Evolutionary conservation across 495 filamentous ascomycete species (phyloP).

Genomic region (Tuber aestivum): DNA sequence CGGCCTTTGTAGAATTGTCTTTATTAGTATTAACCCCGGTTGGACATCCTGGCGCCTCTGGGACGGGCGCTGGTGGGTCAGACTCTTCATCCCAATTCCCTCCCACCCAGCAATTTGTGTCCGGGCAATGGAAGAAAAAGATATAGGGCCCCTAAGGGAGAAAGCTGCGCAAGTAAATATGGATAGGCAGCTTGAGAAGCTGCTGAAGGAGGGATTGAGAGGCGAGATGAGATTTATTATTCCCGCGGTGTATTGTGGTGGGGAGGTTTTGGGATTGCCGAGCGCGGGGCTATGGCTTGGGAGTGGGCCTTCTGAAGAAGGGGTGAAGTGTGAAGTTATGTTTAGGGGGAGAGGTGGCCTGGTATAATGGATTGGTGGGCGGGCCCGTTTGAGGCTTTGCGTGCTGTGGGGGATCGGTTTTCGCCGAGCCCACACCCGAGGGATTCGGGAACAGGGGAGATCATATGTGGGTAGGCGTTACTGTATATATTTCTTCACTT

Average conservation of each 20-base stretch:
- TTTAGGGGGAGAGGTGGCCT: slow-evolving; percentile 12
- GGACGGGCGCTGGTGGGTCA: slow-evolving; percentile 82
- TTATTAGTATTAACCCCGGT: background rate
- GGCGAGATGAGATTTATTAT: slow-evolving; percentile 22
- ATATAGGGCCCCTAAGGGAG: slow-evolving; percentile 13
- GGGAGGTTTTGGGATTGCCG: slow-evolving; percentile 16
- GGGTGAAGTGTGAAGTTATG: slow-evolving; percentile 15
- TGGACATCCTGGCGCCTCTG: slow-evolving; percentile 55
- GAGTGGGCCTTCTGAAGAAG: background rate
- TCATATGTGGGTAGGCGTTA: background rate
- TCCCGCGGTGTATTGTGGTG: slow-evolving; percentile 23
- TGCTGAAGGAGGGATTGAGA: slow-evolving; percentile 19
- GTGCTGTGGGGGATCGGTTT: background rate
- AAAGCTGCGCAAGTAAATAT: slow-evolving; percentile 22
- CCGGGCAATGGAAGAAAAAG: background rate
- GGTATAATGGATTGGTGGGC: background rate
- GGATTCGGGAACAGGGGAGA: background rate
- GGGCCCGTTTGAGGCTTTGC: background rate
- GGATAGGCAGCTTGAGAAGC: background rate
- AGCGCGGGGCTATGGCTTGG: slow-evolving; percentile 17
- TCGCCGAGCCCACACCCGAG: background rate
- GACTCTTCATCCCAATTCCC: slow-evolving; percentile 43
- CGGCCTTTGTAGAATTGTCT: background rate
- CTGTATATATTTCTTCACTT: background rate
- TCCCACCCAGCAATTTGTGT: background rate